Conservation (phyloP, 257 asterid genomes). For the Solanum gracilifrons region DNA sequence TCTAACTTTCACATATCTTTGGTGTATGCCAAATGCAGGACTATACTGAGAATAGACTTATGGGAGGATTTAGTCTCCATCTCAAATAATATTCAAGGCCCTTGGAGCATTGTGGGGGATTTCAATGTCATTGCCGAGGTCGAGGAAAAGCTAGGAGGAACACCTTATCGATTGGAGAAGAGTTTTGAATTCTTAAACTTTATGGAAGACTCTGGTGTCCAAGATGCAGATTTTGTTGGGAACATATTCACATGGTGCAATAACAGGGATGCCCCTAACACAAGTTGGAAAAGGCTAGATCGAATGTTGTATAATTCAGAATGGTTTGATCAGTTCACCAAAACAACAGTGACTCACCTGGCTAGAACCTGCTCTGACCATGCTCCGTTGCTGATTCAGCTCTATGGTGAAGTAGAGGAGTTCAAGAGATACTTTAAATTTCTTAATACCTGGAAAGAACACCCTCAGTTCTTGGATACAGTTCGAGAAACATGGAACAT, state of each 20-base stretch:
- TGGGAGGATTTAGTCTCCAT: background rate
- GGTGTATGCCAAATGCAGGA: background rate
- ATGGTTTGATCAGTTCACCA: background rate
- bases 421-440: too few relatives aligned
- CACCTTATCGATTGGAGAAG: background rate
- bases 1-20: background rate
- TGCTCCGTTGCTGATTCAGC: background rate
- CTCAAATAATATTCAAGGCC: background rate
- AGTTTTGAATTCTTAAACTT: background rate
- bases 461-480: too few relatives aligned
- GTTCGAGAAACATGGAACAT: too few relatives aligned
- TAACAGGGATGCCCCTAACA: background rate
- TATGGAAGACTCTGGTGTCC: background rate
- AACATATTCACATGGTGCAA: background rate
- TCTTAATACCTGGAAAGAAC: background rate
- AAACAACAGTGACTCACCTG: background rate
- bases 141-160: background rate
- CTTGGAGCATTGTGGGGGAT: too few relatives aligned
- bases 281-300: background rate
- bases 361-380: background rate
- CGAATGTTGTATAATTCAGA: background rate
- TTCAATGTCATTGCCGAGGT: too few relatives aligned
- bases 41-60: too few relatives aligned
- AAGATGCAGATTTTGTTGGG: background rate
- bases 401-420: background rate